A percentile compares a stretch with the other conserved stretches of the same genome.
phyloP scores from a whole-genome alignment of 306 rosid species.

The Cicer judaicum region DNA sequence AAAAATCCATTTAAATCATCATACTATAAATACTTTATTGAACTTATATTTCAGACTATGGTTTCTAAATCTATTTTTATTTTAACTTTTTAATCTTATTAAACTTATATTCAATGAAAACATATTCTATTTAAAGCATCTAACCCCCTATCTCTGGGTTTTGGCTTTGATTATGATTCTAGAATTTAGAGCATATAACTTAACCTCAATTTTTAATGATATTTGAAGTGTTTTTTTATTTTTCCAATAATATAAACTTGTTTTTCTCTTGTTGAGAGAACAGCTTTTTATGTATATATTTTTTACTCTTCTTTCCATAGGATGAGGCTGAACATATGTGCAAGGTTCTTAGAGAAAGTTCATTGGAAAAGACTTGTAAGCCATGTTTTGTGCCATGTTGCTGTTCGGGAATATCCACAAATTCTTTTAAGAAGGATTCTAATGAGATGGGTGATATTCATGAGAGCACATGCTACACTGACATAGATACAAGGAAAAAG shows the following conservation, averaged over 20 bases:
- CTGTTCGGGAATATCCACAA: constrained; percentile 52
- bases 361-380: constrained; percentile 53
- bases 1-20: neutral
- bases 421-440: constrained; percentile 68
- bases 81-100: neutral
- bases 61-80: constrained; percentile 5
- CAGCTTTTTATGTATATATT: constrained; percentile 2
- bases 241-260: constrained; percentile 12
- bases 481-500: constrained; percentile 55
- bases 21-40: neutral
- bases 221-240: neutral
- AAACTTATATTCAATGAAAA: neutral
- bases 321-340: constrained; percentile 79
- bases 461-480: constrained; percentile 43
- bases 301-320: constrained; percentile 51
- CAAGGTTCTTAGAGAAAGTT: constrained; percentile 58
- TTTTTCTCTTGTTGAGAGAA: constrained; percentile 20
- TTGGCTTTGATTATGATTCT: constrained; percentile 25
- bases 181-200: constrained; percentile 2
- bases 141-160: neutral
- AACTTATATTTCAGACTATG: neutral
- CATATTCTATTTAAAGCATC: neutral
- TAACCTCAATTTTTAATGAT: constrained; percentile 29
- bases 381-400: constrained; percentile 53
- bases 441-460: constrained; percentile 48